Base-by-base conservation (phyloP, 257 asterid genomes). In the Dorcoceras hygrometricum region DNA sequence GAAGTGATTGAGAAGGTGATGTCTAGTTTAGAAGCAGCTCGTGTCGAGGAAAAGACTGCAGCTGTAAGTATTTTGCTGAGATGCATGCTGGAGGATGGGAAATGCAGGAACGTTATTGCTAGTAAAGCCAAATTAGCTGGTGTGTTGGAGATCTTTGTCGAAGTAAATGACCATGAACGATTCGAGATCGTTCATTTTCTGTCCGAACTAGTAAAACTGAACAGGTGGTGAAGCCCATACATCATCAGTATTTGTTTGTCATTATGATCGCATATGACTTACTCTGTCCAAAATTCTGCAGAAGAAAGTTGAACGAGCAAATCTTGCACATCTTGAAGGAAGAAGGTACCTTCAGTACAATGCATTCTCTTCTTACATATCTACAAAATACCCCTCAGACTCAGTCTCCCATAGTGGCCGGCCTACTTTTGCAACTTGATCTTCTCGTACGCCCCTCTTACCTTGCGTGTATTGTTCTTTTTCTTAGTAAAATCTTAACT, bases 401-500 rank as follows among this genome's bases (percentile, higher is more conserved):
- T 61, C 89, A 84, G 65, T 75, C 89, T 70, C 95, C 97, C 2
- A 67, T 78, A 24, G 81, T 86, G 68, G 95, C 95, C 24, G 95
- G 95, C 59, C 79, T 90, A 48, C 88, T 90, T 65, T 92, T 90
- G 66, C 97, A 88, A 61, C 95, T 90, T 48, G 97, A 88, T 73
- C 88, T 90, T 67, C 79, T 88, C 75, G 97, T 90, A 75, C 46
- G 77, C 55, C 51, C 46, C 51, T 72, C 50, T 73, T 25, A 19
- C 59, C 63, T 50, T 2, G 23, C 6, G 1, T 5, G 20, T 16
- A 50, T 54, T 66, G 2, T 22, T 54, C 20, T 28, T 53, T n/a
- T 34, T 57, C 9, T 24, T 23, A 29, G 5, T 18, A 0, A 12
- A 28, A 22, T 23, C 64, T 57, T 27, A 59, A 73, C 43, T 39